These are phyloP conservation scores for Filobasidium floriforme DNA, from an alignment of 768 basidiomycete genomes.

Conservation along the genomic window DNA sequence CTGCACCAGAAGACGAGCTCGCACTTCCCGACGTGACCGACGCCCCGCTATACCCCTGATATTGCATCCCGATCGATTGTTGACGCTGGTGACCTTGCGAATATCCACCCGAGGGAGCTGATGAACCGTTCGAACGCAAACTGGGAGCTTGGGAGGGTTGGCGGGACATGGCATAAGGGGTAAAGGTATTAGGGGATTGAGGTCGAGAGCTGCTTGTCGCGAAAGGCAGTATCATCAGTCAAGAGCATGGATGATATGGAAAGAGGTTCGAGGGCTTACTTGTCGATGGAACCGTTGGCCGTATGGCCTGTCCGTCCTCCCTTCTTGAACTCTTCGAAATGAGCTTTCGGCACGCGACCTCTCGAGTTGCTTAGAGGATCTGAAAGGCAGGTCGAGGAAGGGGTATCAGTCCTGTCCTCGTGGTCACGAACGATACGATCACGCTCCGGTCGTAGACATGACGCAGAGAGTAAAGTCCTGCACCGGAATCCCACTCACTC, in stretches of 20 bases:
- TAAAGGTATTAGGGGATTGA: constrained; percentile 18
- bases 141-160: constrained; percentile 15
- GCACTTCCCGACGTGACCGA: constrained; percentile 14
- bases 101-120: constrained; percentile 4
- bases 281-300: not conserved
- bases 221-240: not conserved
- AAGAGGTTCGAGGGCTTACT: not conserved
- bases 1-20: constrained; percentile 33
- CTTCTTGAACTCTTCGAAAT: constrained; percentile 89
- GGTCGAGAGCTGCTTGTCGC: not conserved
- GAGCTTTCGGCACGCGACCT: constrained; percentile 74
- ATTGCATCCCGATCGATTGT: not conserved
- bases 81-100: not conserved
- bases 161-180: constrained; percentile 23
- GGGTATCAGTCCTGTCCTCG: not conserved
- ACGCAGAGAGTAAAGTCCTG: not conserved
- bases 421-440: not conserved
- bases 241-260: not conserved
- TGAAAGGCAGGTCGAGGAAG: constrained; percentile 8
- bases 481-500: constrained; percentile 47
- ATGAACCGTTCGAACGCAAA: constrained; percentile 26
- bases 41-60: not conserved
- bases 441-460: not conserved
- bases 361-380: constrained; percentile 81
- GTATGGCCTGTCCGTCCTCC: constrained; percentile 30